These are phyloP conservation scores for Arabis alpina DNA, from an alignment of 345 rosid genomes.

Conservation along the genomic window DNA sequence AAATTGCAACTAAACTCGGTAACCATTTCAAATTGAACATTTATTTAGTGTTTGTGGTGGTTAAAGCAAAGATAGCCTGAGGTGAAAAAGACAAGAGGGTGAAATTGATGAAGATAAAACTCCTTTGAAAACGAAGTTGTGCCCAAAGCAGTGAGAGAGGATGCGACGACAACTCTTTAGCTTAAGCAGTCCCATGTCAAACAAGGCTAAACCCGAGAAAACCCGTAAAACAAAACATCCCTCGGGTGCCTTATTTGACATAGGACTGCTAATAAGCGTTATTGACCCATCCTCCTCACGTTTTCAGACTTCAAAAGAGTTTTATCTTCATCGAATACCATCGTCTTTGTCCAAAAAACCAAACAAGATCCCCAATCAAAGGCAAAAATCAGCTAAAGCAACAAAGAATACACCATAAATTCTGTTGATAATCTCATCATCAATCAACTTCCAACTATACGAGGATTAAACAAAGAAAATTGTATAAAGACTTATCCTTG, in stretches of 20 bases:
- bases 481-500: slow-evolving; percentile 4
- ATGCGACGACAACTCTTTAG: slow-evolving; percentile 16
- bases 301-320: slow-evolving; percentile 52
- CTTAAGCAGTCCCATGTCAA: not conserved
- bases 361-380: not conserved
- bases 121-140: not conserved
- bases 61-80: no score
- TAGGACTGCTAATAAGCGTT: slow-evolving; percentile 4
- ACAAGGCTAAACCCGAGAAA: not conserved
- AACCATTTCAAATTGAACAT: not conserved
- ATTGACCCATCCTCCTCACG: slow-evolving; percentile 48
- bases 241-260: slow-evolving; percentile 1
- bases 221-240: not conserved
- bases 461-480: slow-evolving; percentile 3
- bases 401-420: slow-evolving; percentile 16
- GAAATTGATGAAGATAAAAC: no score
- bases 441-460: slow-evolving; percentile 11
- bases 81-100: no score
- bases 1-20: no score
- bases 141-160: not conserved
- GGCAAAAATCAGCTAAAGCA: slow-evolving; percentile 10
- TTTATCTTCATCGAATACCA: not conserved
- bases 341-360: slow-evolving; percentile 7
- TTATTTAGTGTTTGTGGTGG: no score
- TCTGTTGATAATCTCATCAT: not conserved